Base-by-base conservation (phyloP, 2,329 filamentous ascomycete genomes). In the Pseudogymnoascus sp. region DNA sequence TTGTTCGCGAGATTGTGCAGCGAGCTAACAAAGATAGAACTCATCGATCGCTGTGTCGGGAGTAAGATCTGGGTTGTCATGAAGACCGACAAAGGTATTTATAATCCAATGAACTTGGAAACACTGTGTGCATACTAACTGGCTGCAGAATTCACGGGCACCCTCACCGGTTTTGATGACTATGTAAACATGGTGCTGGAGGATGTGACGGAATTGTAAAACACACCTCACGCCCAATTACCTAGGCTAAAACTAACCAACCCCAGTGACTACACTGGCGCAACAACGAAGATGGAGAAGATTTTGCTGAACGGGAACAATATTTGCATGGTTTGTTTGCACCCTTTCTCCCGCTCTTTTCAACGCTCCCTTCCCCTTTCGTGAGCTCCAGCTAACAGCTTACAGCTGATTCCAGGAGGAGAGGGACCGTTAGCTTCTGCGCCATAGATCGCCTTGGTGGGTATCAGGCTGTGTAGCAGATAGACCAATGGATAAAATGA, bases 101-200 rank as follows among this genome's bases (percentile, higher is more conserved):
- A 55, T 55, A 61, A n/a, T 45, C 52, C 27, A 55, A 13, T 6
- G 18, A 39, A 15, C 25, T 35, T 61, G 29, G 45, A 12, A 9
- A 31, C 13, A 7, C 37, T 15, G 4, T 27, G 18, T 7, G 13
- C 10, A 13, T 33, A 59, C 64, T 68, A 36, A 66, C 58, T 55
- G 13, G 31, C 45, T 33, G 48, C 73, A 97, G 94, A 99, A 76
- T 99, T 99, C 78, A 90, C 89, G 69, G 94, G 94, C 61, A 97
- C 91, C 6, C 82, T 99, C 27, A 84, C 96, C 61, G 94, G 94
- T 2, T 99, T 99, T 71, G 94, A 99, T 74, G 94, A 99, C 83
- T 99, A 97, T 79, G 94, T 99, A 83, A 99, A 99, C 77, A 99
- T 99, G 92, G 94, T 99, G 5, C 78, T 99, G 33, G 92, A 97